Evolutionary conservation across 2,329 filamentous ascomycete genomes (phyloP).

Genomic region (Pyrenochaeta sp.): DNA sequence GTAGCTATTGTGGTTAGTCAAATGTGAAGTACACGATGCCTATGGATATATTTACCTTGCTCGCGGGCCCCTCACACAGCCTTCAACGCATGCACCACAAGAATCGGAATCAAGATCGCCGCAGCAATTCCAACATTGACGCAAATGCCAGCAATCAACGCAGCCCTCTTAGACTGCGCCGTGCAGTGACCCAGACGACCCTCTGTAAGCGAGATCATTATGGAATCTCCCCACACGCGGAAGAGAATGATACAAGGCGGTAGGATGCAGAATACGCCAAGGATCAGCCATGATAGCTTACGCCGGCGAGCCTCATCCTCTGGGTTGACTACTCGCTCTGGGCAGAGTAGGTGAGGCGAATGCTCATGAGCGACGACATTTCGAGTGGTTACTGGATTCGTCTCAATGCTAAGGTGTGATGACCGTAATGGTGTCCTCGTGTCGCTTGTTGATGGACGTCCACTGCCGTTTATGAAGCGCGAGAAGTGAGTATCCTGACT

Average conservation of each 20-base stretch:
- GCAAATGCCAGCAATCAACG: constrained; percentile 39
- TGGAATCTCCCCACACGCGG: constrained; percentile 42
- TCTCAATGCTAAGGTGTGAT: constrained; percentile 24
- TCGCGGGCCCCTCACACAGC: constrained; percentile 14
- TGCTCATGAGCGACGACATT: constrained; percentile 25
- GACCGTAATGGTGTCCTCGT: constrained; percentile 38
- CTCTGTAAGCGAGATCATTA: constrained; percentile 41
- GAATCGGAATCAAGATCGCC: constrained; percentile 37
- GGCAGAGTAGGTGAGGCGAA: constrained; percentile 43
- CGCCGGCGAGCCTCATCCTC: constrained; percentile 38
- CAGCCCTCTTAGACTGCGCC: constrained; percentile 39
- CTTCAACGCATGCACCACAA: constrained; percentile 31
- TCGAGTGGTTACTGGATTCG: constrained; percentile 14
- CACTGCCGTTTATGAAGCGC: constrained; percentile 28
- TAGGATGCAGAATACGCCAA: constrained; percentile 44
- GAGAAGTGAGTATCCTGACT: constrained; percentile 30
- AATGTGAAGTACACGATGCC: neutral
- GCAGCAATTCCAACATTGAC: constrained; percentile 35
- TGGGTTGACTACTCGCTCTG: constrained; percentile 30
- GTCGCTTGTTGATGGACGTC: constrained; percentile 42
- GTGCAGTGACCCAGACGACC: constrained; percentile 43
- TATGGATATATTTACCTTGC: neutral
- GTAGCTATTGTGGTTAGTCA: neutral
- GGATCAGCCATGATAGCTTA: constrained; percentile 45
- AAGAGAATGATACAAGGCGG: constrained; percentile 49